Evolutionary conservation across 2,329 filamentous ascomycete species (phyloP).

Genomic region (Acephala macrosclerotiorum): DNA sequence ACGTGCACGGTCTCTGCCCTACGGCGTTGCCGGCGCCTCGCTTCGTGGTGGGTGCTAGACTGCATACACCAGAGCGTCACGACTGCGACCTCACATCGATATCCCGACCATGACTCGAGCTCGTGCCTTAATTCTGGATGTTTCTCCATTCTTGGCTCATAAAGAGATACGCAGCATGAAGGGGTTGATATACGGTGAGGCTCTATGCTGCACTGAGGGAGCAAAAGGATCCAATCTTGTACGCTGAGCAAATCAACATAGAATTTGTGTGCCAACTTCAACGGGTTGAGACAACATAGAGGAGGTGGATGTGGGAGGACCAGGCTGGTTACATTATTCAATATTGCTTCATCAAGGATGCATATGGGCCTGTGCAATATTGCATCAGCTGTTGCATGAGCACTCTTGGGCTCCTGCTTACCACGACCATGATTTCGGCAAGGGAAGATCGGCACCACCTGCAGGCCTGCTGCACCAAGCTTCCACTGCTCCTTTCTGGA

Average conservation of each 20-base stretch:
- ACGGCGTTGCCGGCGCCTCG: conserved; percentile 7
- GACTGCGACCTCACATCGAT: not conserved
- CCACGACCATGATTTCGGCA: not conserved
- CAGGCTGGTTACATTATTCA: not conserved
- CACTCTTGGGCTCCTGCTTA: not conserved
- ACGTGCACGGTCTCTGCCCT: conserved; percentile 8
- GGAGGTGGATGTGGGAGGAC: not conserved
- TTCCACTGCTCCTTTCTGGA: not conserved
- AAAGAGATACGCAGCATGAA: conserved; percentile 16
- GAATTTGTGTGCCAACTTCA: not conserved
- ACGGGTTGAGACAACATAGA: not conserved
- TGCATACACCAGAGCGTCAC: not conserved
- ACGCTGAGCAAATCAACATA: conserved; percentile 17
- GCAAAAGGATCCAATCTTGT: conserved; percentile 11
- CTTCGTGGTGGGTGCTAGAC: not conserved
- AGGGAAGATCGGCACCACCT: not conserved
- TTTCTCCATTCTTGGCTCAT: not conserved
- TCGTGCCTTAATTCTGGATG: not conserved
- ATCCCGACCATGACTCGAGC: not conserved
- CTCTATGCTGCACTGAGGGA: not conserved
- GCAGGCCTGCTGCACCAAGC: not conserved
- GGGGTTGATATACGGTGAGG: not conserved
- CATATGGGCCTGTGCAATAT: not conserved
- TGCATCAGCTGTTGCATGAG: not conserved
- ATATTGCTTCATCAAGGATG: not conserved